Conservation (phyloP, 2,329 filamentous ascomycete species). For the Colletotrichum camelliae region DNA sequence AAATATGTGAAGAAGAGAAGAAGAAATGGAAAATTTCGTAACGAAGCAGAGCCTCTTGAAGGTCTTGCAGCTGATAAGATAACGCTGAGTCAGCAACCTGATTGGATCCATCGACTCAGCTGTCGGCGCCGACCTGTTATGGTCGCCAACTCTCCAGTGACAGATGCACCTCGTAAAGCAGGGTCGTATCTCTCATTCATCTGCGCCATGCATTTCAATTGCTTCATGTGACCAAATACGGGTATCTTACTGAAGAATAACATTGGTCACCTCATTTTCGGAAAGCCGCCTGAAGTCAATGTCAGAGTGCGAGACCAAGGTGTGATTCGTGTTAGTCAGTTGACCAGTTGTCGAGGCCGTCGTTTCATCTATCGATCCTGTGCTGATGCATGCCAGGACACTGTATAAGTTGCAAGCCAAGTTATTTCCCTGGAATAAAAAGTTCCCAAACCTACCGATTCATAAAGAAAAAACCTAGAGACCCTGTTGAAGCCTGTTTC, state of each 20-base stretch:
- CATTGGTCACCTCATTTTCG: not conserved
- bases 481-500: not conserved
- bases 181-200: not conserved
- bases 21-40: not conserved
- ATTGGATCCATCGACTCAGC: not conserved
- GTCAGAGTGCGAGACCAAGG: not conserved
- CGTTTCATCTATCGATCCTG: not conserved
- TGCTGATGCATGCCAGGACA: not conserved
- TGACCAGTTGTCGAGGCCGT: not conserved
- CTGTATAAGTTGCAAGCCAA: not conserved
- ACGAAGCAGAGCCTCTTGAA: not conserved
- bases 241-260: no score
- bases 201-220: not conserved
- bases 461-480: not conserved
- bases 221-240: not conserved
- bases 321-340: conserved; percentile 1
- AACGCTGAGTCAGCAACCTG: conserved; percentile 7
- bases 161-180: not conserved
- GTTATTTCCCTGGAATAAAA: not conserved
- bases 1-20: conserved; percentile 50
- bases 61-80: conserved; percentile 11
- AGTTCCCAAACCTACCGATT: not conserved
- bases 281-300: not conserved
- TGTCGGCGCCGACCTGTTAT: not conserved
- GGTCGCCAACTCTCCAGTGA: not conserved